Base-by-base conservation (phyloP, 345 rosid species). In the Rhizophora mangle region DNA sequence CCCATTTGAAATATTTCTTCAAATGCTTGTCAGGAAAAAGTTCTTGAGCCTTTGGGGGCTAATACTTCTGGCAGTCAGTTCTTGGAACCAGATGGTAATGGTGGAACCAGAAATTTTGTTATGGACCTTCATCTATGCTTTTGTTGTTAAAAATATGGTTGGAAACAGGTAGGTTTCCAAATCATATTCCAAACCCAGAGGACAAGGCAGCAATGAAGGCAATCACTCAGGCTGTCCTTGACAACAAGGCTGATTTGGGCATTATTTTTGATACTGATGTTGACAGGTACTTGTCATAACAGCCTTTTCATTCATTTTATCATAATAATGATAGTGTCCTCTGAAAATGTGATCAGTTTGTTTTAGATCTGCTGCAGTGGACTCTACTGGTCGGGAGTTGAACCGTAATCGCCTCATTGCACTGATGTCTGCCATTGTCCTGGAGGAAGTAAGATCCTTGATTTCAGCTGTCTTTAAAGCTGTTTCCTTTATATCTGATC, bases 191-290 rank as follows among this genome's bases (percentile, higher is more conserved):
- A 34, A 95, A 95, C 67, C 99, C 96, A 15, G 99, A 95, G 88
- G 98, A 95, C 72, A 92, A 92, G 82, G 72, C 77, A 21, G 98
- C 98, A 31, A 95, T 95, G 98, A 84, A 77, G 79, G 92, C 98
- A 68, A 88, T 95, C 58, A 89, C 91, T 32, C 71, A 85, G 79
- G 98, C 97, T 30, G 98, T 92, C 83, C 94, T 90, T 68, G 80
- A 85, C 68, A 95, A 87, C 82, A 92, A 89, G 75, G 96, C 98
- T 68, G 97, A 95, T 77, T 68, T 95, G 63, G 99, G 99, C 62
- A 95, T 95, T 81, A 95, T 92, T 80, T 95, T 95, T 82, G 99
- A 95, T 77, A 92, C 98, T 60, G 98, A 95, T 73, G 99, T 95
- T 68, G 99, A 90, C 83, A 89, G 98, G 99, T 95, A 73, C 37